Evolutionary conservation across 768 basidiomycete genomes (phyloP).

Genomic region (Termitomyces sp.): DNA sequence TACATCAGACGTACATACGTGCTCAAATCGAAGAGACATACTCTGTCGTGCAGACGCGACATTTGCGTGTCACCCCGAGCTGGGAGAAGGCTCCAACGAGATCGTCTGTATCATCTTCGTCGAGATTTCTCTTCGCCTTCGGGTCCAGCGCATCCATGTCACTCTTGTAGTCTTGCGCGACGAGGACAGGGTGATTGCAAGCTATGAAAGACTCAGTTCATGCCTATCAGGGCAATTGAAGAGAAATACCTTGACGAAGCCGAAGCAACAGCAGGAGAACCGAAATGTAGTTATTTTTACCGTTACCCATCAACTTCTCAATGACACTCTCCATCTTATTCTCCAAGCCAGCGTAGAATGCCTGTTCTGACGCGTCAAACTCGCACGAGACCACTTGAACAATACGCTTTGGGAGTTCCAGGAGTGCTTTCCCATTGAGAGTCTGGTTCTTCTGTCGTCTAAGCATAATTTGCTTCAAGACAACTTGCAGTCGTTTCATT

Average conservation of each 20-base stretch:
- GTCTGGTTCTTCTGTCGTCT: slow-evolving; percentile 72
- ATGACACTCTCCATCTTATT: slow-evolving; percentile 59
- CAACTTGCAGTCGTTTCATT: slow-evolving; percentile 83
- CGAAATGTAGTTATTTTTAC: slow-evolving; percentile 60
- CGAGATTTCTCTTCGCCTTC: slow-evolving; percentile 44
- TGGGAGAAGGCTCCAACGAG: slow-evolving; percentile 70
- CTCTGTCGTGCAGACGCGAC: slow-evolving; percentile 72
- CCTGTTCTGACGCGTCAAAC: slow-evolving; percentile 71
- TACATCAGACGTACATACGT: not conserved
- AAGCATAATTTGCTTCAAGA: slow-evolving; percentile 85
- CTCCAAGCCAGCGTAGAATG: slow-evolving; percentile 75
- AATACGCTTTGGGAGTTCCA: slow-evolving; percentile 71
- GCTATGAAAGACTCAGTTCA: slow-evolving; percentile 37
- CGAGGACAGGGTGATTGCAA: slow-evolving; percentile 84
- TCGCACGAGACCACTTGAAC: slow-evolving; percentile 69
- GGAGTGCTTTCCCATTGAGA: slow-evolving; percentile 74
- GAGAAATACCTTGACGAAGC: slow-evolving; percentile 74
- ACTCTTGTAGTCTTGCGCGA: slow-evolving; percentile 66
- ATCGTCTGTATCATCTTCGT: slow-evolving; percentile 62
- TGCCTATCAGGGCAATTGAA: not conserved
- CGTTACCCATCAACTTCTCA: slow-evolving; percentile 57
- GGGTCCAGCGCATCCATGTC: slow-evolving; percentile 78
- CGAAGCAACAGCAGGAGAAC: slow-evolving; percentile 71
- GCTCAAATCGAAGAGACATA: slow-evolving; percentile 19
- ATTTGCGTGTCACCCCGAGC: slow-evolving; percentile 65